Conservation (phyloP, 306 rosid species). For the Lathyrus sativus region DNA sequence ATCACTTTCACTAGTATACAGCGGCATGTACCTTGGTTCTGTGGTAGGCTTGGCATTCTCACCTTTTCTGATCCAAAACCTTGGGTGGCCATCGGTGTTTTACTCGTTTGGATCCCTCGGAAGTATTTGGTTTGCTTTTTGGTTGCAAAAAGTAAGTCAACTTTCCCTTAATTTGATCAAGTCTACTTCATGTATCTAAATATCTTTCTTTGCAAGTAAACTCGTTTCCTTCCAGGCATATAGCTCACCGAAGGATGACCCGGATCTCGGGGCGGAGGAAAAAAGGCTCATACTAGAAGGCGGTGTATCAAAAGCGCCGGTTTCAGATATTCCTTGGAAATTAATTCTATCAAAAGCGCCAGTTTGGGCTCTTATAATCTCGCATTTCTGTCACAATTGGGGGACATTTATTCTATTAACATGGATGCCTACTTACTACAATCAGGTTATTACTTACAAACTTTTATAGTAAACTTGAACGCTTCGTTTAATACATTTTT, state of each 20-base stretch:
- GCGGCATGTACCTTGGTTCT: slow-evolving; percentile 99
- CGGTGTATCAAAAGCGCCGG: slow-evolving; percentile 67
- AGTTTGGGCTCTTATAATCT: slow-evolving; percentile 94
- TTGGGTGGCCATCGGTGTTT: slow-evolving; percentile 96
- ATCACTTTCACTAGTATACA: slow-evolving; percentile 87
- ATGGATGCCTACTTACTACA: slow-evolving; percentile 99
- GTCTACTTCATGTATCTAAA: slow-evolving; percentile 1
- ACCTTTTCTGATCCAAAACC: slow-evolving; percentile 69
- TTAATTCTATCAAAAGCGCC: slow-evolving; percentile 88
- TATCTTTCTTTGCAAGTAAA: slow-evolving; percentile 25
- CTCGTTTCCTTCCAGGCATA: slow-evolving; percentile 60
- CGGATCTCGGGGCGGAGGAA: slow-evolving; percentile 64
- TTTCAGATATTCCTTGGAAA: slow-evolving; percentile 84
- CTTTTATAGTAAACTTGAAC: neutral
- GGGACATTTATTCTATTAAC: slow-evolving; percentile 95
- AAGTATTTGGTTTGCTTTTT: slow-evolving; percentile 88
- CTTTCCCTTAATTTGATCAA: slow-evolving; percentile 25
- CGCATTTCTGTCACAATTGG: slow-evolving; percentile 96
- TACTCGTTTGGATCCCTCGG: slow-evolving; percentile 96
- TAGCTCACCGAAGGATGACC: slow-evolving; percentile 91
- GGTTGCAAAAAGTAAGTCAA: slow-evolving; percentile 74
- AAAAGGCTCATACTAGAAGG: slow-evolving; percentile 69
- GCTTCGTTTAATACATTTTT: slow-evolving; percentile 1
- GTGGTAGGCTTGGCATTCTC: slow-evolving; percentile 88
- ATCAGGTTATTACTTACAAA: slow-evolving; percentile 62